Evolutionary conservation across 208 protist genomes (phyloP).

Genomic region (Trypanosoma theileri): DNA sequence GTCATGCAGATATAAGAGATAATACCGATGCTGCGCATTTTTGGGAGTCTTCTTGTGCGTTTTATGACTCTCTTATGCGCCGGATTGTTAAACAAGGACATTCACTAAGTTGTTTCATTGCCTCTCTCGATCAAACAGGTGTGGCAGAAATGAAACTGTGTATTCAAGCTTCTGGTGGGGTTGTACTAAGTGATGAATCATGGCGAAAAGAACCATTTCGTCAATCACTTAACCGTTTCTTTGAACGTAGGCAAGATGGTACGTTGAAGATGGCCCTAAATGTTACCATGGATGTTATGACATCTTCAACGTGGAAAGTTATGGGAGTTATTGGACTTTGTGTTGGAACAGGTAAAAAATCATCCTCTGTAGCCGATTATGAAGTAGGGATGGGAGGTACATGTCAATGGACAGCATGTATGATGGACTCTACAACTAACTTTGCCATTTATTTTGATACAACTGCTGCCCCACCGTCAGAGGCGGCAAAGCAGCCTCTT

Average conservation of each 20-base stretch:
- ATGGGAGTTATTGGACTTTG: constrained; percentile 93
- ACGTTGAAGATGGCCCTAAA: constrained; percentile 94
- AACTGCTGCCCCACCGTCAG: constrained; percentile 37
- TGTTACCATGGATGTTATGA: constrained; percentile 95
- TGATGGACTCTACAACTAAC: constrained; percentile 91
- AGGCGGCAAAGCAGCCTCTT: constrained; percentile 32
- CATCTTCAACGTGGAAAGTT: constrained; percentile 95
- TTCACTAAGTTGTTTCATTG: constrained; percentile 96
- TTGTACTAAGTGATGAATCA: constrained; percentile 95
- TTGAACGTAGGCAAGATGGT: constrained; percentile 81
- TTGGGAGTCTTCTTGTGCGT: constrained; percentile 78
- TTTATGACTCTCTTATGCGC: constrained; percentile 95
- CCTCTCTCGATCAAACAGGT: constrained; percentile 97
- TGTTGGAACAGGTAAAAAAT: constrained; percentile 93
- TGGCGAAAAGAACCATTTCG: constrained; percentile 96
- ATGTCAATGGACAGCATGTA: constrained; percentile 96
- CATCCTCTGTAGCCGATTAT: constrained; percentile 72
- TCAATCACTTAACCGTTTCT: constrained; percentile 91
- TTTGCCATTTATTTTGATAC: constrained; percentile 98
- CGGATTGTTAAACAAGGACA: constrained; percentile 93
- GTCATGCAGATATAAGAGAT: constrained; percentile 96
- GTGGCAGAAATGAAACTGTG: constrained; percentile 96
- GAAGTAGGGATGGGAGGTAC: constrained; percentile 97
- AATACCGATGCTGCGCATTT: constrained; percentile 66
- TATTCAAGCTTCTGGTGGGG: constrained; percentile 92